Conservation (phyloP, 2,329 filamentous ascomycete species). For the Tricladium varicosporioides region DNA sequence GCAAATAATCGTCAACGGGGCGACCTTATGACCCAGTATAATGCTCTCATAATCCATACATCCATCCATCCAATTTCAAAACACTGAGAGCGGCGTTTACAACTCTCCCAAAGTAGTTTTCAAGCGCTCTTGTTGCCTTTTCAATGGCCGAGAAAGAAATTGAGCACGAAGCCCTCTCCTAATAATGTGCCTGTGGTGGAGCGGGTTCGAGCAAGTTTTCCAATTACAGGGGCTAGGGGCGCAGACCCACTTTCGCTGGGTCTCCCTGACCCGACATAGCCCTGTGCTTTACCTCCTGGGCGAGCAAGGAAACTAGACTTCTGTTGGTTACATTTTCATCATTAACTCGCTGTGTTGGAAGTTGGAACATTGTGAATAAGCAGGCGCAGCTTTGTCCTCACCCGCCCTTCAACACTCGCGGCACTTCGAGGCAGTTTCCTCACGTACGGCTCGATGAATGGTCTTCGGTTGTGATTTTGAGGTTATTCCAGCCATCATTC, state of each 20-base stretch:
- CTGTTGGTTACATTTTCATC: neutral
- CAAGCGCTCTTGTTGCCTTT: neutral
- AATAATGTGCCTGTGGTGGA: neutral
- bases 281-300: no score
- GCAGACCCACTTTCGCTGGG: neutral
- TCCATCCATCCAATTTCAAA: no score
- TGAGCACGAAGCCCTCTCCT: no score
- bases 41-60: no score
- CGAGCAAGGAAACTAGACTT: neutral
- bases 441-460: neutral
- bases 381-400: neutral
- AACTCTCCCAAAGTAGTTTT: no score
- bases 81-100: no score
- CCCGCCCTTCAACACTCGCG: neutral
- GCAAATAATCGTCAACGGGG: no score
- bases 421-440: neutral
- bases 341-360: neutral
- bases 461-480: neutral
- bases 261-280: no score
- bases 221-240: neutral
- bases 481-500: neutral
- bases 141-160: neutral
- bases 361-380: neutral
- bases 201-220: neutral
- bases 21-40: no score